Percentiles rank a stretch among this genome's conserved stretches.
Conservation (phyloP, 208 protist species). For the Trichomonas vaginalis region DNA sequence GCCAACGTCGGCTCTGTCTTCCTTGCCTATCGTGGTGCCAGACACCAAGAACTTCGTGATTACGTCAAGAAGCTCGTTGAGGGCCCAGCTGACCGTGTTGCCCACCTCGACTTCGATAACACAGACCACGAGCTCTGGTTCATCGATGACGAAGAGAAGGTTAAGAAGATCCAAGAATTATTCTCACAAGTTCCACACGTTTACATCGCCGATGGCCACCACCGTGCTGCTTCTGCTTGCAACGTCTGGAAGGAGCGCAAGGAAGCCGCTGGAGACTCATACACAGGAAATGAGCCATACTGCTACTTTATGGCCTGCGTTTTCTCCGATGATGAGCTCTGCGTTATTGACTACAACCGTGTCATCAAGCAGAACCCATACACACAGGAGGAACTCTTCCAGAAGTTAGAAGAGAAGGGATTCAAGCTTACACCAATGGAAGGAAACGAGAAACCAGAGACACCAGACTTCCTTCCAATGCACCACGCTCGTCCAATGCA, state of each 20-base stretch:
- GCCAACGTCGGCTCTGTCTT: slow-evolving; percentile 6
- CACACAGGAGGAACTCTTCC: neutral
- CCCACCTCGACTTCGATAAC: neutral
- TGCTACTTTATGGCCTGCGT: slow-evolving; percentile 12
- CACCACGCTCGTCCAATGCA: neutral
- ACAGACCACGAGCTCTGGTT: slow-evolving; percentile 11
- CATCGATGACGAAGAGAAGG: neutral
- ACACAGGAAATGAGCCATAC: neutral
- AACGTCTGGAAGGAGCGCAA: neutral
- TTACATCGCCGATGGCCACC: slow-evolving; percentile 21
- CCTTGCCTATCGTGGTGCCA: neutral
- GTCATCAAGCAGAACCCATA: neutral
- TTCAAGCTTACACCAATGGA: neutral
- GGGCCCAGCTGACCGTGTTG: neutral
- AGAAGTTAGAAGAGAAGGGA: neutral
- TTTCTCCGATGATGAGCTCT: neutral
- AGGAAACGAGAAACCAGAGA: neutral
- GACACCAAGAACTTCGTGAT: neutral
- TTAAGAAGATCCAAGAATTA: neutral
- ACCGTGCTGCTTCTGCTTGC: neutral
- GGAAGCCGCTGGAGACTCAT: neutral
- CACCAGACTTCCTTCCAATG: neutral
- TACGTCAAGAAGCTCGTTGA: neutral
- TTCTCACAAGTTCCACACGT: neutral
- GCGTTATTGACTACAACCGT: slow-evolving; percentile 15